A percentile compares a stretch with the other conserved stretches of the same genome.
Conservation (phyloP, 371 early-diverging fungal genomes). For the Mortierella polycephala region DNA sequence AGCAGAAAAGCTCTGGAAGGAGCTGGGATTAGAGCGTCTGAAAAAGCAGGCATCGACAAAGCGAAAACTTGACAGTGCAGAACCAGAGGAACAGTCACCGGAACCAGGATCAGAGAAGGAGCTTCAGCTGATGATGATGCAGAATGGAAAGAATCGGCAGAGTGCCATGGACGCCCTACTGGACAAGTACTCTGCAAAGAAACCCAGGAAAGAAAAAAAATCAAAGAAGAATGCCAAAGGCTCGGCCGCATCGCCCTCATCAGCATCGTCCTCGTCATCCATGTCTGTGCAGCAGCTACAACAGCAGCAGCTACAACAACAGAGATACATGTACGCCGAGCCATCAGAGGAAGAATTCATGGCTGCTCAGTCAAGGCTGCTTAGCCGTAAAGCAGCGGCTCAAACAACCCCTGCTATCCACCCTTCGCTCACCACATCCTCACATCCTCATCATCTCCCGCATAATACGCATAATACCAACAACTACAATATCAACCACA, state of each 20-base stretch:
- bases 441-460: conserved; percentile 18
- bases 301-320: conserved; percentile 43
- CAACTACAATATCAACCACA: conserved; percentile 3
- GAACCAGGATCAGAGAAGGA: conserved; percentile 41
- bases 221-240: conserved; percentile 58
- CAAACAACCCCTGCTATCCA: conserved; percentile 17
- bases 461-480: conserved; percentile 3
- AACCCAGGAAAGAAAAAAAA: conserved; percentile 29
- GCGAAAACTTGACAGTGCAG: conserved; percentile 31
- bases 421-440: conserved; percentile 27
- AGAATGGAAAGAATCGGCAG: conserved; percentile 27
- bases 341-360: conserved; percentile 76
- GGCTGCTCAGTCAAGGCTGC: conserved; percentile 62
- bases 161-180: conserved; percentile 60
- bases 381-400: conserved; percentile 54
- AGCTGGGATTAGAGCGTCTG: conserved; percentile 58
- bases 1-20: conserved; percentile 62
- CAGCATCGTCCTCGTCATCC: conserved; percentile 8
- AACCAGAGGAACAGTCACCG: conserved; percentile 45
- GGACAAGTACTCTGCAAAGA: conserved; percentile 57
- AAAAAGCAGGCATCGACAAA: conserved; percentile 52
- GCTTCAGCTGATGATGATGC: conserved; percentile 53
- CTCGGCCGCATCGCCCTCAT: background rate
- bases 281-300: conserved; percentile 10
- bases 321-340: conserved; percentile 40